Evolutionary conservation across 2,329 filamentous ascomycete species (phyloP).

Genomic region (Fusarium phyllophilum): DNA sequence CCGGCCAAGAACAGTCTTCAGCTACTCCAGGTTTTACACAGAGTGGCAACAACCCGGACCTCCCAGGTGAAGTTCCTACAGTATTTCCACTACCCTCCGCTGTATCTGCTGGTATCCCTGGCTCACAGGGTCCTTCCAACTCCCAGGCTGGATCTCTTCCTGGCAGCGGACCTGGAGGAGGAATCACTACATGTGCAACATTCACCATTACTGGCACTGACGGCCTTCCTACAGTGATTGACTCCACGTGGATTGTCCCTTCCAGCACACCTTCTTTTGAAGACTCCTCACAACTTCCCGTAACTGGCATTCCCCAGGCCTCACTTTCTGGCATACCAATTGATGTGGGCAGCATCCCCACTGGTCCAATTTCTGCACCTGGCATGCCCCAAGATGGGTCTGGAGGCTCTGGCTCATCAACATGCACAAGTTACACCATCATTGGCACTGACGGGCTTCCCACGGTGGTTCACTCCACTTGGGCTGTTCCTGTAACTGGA

Average conservation of each 20-base stretch:
- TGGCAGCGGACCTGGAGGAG: constrained; percentile 6
- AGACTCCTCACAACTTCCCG: constrained; percentile 26
- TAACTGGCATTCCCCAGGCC: constrained; percentile 12
- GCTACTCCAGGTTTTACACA: constrained; percentile 11
- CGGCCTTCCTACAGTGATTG: constrained; percentile 48
- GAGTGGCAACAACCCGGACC: constrained; percentile 19
- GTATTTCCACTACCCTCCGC: constrained; percentile 28
- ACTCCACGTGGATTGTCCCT: constrained; percentile 49
- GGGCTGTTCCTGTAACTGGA: constrained; percentile 21
- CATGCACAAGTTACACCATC: constrained; percentile 37
- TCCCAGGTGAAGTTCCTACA: constrained; percentile 26
- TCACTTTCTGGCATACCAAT: constrained; percentile 27
- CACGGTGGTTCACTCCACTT: constrained; percentile 36
- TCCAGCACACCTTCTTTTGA: constrained; percentile 17
- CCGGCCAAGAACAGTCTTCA: constrained; percentile 24
- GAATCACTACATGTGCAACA: constrained; percentile 39
- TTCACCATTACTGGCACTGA: constrained; percentile 48
- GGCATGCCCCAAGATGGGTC: constrained; percentile 24
- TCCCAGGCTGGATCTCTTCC: constrained; percentile 17
- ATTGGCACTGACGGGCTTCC: constrained; percentile 37
- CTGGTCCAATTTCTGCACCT: constrained; percentile 9
- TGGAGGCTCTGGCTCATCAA: constrained; percentile 16
- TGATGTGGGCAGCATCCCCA: constrained; percentile 29
- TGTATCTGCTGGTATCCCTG: constrained; percentile 8
- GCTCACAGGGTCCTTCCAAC: constrained; percentile 15